A percentile compares a stretch with the other conserved stretches of the same genome.
These are phyloP conservation scores for Cystobasidiaceae sp. DNA, from an alignment of 1,284 basidiomycete genomes.

Conservation along the genomic window DNA sequence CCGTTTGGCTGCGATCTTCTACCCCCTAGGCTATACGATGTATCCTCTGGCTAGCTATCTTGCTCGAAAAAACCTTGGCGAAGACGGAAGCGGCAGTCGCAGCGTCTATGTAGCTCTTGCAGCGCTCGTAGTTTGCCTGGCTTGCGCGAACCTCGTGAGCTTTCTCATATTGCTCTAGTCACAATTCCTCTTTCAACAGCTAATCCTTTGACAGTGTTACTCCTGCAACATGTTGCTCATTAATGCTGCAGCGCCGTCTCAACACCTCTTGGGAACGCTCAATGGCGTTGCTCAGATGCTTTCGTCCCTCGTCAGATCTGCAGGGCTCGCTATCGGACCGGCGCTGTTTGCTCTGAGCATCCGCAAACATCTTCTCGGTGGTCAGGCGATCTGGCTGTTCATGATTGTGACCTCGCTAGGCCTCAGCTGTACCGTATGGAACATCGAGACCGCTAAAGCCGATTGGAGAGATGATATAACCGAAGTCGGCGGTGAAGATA, in stretches of 20 bases:
- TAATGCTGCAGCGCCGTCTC: conserved; percentile 41
- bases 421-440: conserved; percentile 21
- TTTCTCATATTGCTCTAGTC: not conserved
- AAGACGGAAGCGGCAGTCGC: not conserved
- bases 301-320: conserved; percentile 35
- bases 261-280: conserved; percentile 39
- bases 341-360: conserved; percentile 38
- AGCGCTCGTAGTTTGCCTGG: not conserved
- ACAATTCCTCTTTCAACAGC: not conserved
- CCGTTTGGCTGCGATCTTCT: conserved; percentile 42
- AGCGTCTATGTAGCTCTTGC: conserved; percentile 1
- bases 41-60: conserved; percentile 43
- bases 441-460: conserved; percentile 29
- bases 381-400: conserved; percentile 35
- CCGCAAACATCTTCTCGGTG: conserved; percentile 28
- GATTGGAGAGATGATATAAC: conserved; percentile 30
- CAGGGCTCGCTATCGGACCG: conserved; percentile 33
- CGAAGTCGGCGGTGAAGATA: not conserved
- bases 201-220: conserved; percentile 21
- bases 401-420: conserved; percentile 29
- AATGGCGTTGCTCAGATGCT: conserved; percentile 23
- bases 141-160: conserved; percentile 12
- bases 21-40: conserved; percentile 43
- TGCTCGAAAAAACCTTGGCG: conserved; percentile 31
- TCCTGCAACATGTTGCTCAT: conserved; percentile 45